Conservation (phyloP, 2,329 filamentous ascomycete species). For the Zasmidium cellare region DNA sequence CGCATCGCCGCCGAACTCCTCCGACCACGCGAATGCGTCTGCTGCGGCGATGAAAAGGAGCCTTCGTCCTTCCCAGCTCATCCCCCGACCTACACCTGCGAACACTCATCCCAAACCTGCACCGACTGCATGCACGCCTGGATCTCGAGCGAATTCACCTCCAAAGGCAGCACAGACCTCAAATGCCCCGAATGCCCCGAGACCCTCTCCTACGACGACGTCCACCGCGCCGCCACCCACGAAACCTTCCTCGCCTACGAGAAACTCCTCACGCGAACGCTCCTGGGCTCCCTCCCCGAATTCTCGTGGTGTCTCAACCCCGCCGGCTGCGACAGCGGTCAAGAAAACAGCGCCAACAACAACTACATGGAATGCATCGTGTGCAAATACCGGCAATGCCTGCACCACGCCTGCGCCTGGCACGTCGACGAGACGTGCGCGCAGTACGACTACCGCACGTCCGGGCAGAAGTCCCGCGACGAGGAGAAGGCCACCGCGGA, state of each 20-base stretch:
- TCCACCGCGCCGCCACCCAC: constrained; percentile 47
- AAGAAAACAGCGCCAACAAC: constrained; percentile 36
- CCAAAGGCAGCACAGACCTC: constrained; percentile 48
- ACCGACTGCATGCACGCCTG: constrained; percentile 40
- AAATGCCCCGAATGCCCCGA: constrained; percentile 55
- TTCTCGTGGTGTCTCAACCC: constrained; percentile 56
- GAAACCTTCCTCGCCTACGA: constrained; percentile 52
- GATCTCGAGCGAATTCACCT: constrained; percentile 39
- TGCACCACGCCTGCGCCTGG: constrained; percentile 38
- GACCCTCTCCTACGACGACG: constrained; percentile 45
- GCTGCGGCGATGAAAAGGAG: constrained; percentile 37
- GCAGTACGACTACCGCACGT: constrained; percentile 39
- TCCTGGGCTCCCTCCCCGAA: constrained; percentile 44
- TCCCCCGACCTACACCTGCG: constrained; percentile 36
- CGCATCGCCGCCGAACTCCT: constrained; percentile 18
- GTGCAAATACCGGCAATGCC: constrained; percentile 40
- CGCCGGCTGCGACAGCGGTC: constrained; percentile 51
- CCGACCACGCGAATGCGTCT: constrained; percentile 31
- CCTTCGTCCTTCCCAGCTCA: constrained; percentile 34
- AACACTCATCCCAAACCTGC: constrained; percentile 38
- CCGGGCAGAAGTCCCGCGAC: constrained; percentile 25
- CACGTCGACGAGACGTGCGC: constrained; percentile 42
- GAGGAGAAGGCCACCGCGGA: constrained; percentile 28
- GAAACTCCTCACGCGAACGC: constrained; percentile 44
- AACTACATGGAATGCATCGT: constrained; percentile 43